Evolutionary conservation across 495 filamentous ascomycete genomes (phyloP), one percentile per base, ranked within the genome.

Genomic region (Rhizodiscina lignyota): DNA sequence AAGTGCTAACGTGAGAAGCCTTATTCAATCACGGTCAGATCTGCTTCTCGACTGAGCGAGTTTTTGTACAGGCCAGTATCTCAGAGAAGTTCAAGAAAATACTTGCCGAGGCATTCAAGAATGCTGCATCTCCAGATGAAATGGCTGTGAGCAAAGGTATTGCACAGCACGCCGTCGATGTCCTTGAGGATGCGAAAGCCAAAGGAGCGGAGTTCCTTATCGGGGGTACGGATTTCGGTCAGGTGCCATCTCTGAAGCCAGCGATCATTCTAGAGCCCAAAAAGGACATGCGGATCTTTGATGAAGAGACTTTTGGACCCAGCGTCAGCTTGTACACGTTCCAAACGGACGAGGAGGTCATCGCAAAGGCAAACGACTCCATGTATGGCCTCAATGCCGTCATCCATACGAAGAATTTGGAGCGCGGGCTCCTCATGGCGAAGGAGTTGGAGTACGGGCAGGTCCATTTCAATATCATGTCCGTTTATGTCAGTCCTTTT

Each of bases 381-480:
- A 52, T 57, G 24, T 60, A 61, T 39, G 58, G 58, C 0, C 42
- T 61, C 2, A 39, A 39, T 12, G 56, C 51, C 6, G 53, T 54
- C 4, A 51, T 61, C n/a, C 60, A 60, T 40, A 60, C 58, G 21
- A 28, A 50, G 42, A 43, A 50, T 46, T 36, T 61, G 28, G 49
- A 41, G 4, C 43, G 49, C 19, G 58, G 54, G 3, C 30, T 60
- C 29, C 38, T 44, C 21, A 41, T 65, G 36, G 59, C 56, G 5
- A 49, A 43, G 22, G 44, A 48, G 34, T 48, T 63, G 29, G 58
- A 61, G 27, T 48, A 41, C 29, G 58, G 58, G 49, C n/a, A n/a
- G n/a, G n/a, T 94, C 18, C 85, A 93, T 52, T 85, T 93, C 49
- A 94, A 94, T 52, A 65, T 61, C 22, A 74, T 84, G 70, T 81